Base-by-base conservation (phyloP, 768 basidiomycete species). In the Mycena floridula region DNA sequence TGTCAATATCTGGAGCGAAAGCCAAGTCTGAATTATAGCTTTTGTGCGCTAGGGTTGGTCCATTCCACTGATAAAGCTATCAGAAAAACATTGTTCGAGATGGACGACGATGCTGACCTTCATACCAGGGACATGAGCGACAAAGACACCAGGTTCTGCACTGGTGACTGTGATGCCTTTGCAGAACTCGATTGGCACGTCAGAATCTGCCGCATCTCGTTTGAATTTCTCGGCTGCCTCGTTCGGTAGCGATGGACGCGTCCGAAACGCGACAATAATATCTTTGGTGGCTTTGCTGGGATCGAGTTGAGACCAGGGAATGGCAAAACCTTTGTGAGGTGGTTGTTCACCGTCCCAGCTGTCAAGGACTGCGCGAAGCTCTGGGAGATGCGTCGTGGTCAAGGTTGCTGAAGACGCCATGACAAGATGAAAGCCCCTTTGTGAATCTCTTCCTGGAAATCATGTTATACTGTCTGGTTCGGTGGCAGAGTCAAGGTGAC, bases 181-280 rank as follows among this genome's bases (percentile, higher is more conserved):
- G 40, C 61, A 64, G 28, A 61, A 62, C 40, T 59, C 58, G 23
- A 54, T 48, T 9, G 49, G 38, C n/a, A 32, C 43, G 4, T 44
- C 48, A 23, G 45, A 44, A n/a, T n/a, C n/a, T n/a, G n/a, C n/a
- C 22, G 41, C 46, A 38, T 51, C 49, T 13, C 42, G 50, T n/a
- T 46, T 42, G 39, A 59, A 58, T 40, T 61, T 58, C 26, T 58
- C 51, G 18, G 48, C 51, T 6, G 61, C 57, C 49, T 62, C 62
- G 38, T 60, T 48, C 9, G 48, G 51, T 21, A 64, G 56, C 13
- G 62, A 54, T 2, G 64, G 64, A 42, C 64, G 63, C 47, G 64
- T 66, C 40, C 64, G 46, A 42, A 66, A 64, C 48, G 64, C 64
- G 51, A 66, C 63, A 35, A 64, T 48, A 25, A 64, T 57, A 49